Percentiles rank a stretch among this genome's conserved stretches.
Conservation (phyloP, 768 basidiomycete genomes). For the Amanita inopinata region DNA sequence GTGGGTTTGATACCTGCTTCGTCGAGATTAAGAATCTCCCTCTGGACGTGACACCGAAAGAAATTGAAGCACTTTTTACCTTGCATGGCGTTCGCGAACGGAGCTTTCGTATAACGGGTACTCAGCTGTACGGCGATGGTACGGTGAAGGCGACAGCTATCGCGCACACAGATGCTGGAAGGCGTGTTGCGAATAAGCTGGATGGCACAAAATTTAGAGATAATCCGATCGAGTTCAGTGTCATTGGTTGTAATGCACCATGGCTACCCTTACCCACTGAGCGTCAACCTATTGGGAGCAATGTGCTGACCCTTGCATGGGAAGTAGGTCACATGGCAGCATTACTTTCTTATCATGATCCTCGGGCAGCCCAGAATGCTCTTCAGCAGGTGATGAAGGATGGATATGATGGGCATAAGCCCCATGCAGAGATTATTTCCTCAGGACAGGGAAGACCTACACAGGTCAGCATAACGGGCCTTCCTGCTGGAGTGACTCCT, state of each 20-base stretch:
- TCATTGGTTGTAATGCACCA: background rate
- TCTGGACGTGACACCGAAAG: background rate
- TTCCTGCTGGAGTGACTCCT: background rate
- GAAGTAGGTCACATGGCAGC: conserved; percentile 2
- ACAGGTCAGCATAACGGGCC: background rate
- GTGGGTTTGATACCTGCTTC: conserved; percentile 13
- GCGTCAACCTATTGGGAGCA: background rate
- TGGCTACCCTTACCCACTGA: background rate
- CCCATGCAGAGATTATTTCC: background rate
- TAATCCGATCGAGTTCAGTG: background rate
- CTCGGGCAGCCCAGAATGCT: background rate
- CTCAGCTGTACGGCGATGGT: conserved; percentile 5
- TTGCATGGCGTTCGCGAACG: conserved; percentile 3
- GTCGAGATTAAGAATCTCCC: conserved; percentile 11
- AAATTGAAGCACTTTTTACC: conserved; percentile 8
- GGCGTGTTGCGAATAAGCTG: background rate
- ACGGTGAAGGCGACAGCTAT: background rate
- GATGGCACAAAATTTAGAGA: background rate
- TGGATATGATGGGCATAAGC: conserved; percentile 1
- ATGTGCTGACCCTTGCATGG: conserved; percentile 3
- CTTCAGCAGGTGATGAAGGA: background rate
- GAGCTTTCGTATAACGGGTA: background rate
- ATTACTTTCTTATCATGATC: conserved; percentile 2
- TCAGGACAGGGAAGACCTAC: background rate
- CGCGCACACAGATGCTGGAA: conserved; percentile 1